Conservation (phyloP, 2,329 filamentous ascomycete genomes). For the Neoarthrinium moseri region DNA sequence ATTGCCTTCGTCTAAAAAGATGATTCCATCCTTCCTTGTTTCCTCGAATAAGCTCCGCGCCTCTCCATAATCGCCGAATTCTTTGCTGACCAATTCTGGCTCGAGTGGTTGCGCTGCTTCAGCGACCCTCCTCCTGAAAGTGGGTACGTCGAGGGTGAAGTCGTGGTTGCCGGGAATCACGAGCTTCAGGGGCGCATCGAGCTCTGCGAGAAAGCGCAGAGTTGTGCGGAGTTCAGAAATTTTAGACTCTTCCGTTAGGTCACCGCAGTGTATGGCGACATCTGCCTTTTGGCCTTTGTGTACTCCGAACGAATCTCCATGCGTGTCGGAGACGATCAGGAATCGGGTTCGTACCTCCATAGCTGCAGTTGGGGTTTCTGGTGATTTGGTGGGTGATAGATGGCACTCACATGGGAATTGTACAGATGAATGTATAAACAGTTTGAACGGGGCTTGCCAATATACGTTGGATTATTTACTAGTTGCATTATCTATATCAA, state of each 20-base stretch:
- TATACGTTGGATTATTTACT: no score
- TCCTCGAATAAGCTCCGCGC: slow-evolving; percentile 36
- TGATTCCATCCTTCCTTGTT: slow-evolving; percentile 36
- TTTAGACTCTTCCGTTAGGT: slow-evolving; percentile 43
- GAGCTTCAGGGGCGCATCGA: slow-evolving; percentile 51
- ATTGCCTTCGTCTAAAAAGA: slow-evolving; percentile 49
- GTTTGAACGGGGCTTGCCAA: no score
- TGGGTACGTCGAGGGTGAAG: slow-evolving; percentile 33
- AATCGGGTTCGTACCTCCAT: slow-evolving; percentile 35
- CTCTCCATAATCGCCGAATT: slow-evolving; percentile 39
- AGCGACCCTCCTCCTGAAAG: slow-evolving; percentile 26
- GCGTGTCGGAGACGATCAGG: slow-evolving; percentile 46
- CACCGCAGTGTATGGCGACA: slow-evolving; percentile 52
- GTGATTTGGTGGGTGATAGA: no score
- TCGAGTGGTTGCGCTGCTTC: slow-evolving; percentile 1
- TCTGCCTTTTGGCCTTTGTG: slow-evolving; percentile 32
- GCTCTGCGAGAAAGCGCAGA: slow-evolving; percentile 37
- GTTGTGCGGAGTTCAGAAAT: slow-evolving; percentile 38
- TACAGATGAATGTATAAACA: no score
- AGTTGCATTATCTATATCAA: no score
- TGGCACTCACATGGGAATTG: no score
- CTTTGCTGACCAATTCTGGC: slow-evolving; percentile 18
- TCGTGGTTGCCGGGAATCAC: slow-evolving; percentile 58
- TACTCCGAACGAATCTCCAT: slow-evolving; percentile 25
- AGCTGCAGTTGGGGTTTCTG: no score